Conservation (phyloP, 129 eudicot genomes). For the Flaveria ramosissima region DNA sequence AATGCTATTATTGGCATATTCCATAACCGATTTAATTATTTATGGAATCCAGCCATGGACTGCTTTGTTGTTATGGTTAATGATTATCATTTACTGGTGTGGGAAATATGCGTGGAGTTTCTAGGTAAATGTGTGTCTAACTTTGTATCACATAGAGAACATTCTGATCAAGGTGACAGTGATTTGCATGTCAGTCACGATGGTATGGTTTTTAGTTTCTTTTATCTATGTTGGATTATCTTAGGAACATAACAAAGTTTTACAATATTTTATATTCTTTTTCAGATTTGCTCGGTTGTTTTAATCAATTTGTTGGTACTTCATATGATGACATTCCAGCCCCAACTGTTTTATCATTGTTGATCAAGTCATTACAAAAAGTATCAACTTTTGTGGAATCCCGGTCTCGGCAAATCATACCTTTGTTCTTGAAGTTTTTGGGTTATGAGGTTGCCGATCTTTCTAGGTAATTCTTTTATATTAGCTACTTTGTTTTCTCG, state of each 20-base stretch:
- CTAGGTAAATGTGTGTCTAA: slow-evolving; percentile 52
- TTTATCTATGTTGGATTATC: background rate
- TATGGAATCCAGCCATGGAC: slow-evolving; percentile 79
- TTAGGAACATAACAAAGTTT: background rate
- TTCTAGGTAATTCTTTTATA: slow-evolving; percentile 43
- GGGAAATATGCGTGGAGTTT: slow-evolving; percentile 59
- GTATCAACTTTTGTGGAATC: slow-evolving; percentile 59
- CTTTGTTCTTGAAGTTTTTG: slow-evolving; percentile 71
- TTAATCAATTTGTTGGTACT: slow-evolving; percentile 41
- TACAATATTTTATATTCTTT: slow-evolving; percentile 20
- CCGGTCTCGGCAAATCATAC: slow-evolving; percentile 67
- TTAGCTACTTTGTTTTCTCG: background rate
- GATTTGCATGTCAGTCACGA: slow-evolving; percentile 37
- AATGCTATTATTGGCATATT: slow-evolving; percentile 69
- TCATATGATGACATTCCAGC: slow-evolving; percentile 51
- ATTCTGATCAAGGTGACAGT: slow-evolving; percentile 26
- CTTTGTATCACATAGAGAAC: slow-evolving; percentile 43
- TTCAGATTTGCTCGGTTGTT: slow-evolving; percentile 64
- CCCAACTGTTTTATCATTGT: slow-evolving; percentile 58
- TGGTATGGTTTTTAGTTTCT: slow-evolving; percentile 42
- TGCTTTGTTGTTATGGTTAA: slow-evolving; percentile 58
- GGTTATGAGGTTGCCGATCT: slow-evolving; percentile 58
- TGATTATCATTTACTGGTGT: slow-evolving; percentile 48
- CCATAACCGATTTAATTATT: slow-evolving; percentile 66
- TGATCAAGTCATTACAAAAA: slow-evolving; percentile 77